Conservation (phyloP, 495 filamentous ascomycete species). For the Penicillium samsonianum region DNA sequence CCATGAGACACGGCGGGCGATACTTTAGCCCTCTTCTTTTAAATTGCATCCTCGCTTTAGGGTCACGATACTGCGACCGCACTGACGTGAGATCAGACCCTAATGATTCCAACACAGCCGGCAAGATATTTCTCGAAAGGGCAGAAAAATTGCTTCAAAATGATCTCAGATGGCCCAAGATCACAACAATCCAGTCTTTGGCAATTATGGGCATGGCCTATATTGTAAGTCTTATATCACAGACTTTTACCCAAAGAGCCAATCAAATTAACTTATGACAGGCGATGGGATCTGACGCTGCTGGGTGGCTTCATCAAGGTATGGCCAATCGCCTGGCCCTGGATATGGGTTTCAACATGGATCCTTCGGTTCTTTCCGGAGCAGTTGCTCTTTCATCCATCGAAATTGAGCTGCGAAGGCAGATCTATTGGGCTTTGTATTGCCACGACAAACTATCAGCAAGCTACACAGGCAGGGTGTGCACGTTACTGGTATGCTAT, state of each 20-base stretch:
- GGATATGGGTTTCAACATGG: conserved; percentile 37
- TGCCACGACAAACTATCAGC: conserved; percentile 35
- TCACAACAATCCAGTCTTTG: conserved; percentile 79
- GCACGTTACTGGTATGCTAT: conserved; percentile 31
- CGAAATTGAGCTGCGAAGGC: conserved; percentile 33
- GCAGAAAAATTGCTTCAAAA: conserved; percentile 58
- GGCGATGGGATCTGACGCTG: conserved; percentile 33
- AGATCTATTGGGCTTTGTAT: conserved; percentile 36
- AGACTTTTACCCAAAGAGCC: background rate
- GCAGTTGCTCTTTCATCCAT: conserved; percentile 22
- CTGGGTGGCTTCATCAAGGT: conserved; percentile 34
- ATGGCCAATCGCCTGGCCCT: conserved; percentile 32
- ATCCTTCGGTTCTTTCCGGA: conserved; percentile 26
- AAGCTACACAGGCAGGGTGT: conserved; percentile 35
- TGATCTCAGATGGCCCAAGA: conserved; percentile 54
- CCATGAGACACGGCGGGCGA: conserved; percentile 56
- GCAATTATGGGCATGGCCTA: conserved; percentile 61
- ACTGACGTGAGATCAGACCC: conserved; percentile 61
- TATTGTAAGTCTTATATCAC: conserved; percentile 20
- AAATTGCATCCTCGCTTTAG: conserved; percentile 71
- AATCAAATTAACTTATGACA: background rate
- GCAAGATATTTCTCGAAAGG: conserved; percentile 72
- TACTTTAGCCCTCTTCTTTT: conserved; percentile 75
- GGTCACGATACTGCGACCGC: conserved; percentile 72
- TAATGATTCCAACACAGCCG: conserved; percentile 61